phyloP scores from a whole-genome alignment of 495 filamentous ascomycete species.

The Podospora comata region DNA sequence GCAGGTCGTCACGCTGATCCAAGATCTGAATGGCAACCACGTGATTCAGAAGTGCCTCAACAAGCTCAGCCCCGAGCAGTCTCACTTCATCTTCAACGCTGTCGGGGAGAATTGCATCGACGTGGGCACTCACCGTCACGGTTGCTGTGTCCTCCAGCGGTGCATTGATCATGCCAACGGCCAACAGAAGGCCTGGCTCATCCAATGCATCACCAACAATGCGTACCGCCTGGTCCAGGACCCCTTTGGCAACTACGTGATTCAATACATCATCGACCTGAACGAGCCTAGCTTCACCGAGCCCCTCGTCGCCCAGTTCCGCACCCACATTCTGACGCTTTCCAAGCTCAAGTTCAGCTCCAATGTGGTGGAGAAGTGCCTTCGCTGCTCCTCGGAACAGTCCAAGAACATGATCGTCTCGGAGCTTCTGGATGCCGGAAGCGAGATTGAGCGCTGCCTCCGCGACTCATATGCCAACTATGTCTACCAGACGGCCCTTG shows the following conservation, averaged over 20 bases:
- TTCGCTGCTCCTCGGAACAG: conserved; percentile 68
- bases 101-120: conserved; percentile 81
- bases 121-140: conserved; percentile 95
- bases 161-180: conserved; percentile 97
- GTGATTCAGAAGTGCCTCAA: conserved; percentile 99
- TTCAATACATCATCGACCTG: conserved; percentile 96
- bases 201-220: conserved; percentile 78
- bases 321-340: conserved; percentile 65
- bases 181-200: conserved; percentile 79
- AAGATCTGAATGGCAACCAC: conserved; percentile 97
- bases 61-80: conserved; percentile 74
- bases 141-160: conserved; percentile 95
- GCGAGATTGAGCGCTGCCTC: conserved; percentile 78
- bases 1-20: conserved; percentile 86
- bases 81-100: conserved; percentile 94
- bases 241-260: conserved; percentile 96
- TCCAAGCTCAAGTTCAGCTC: conserved; percentile 99
- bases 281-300: conserved; percentile 78
- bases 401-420: conserved; percentile 78
- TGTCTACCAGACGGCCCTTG: conserved; percentile 93
- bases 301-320: conserved; percentile 75
- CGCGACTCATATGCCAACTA: conserved; percentile 95
- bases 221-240: conserved; percentile 85
- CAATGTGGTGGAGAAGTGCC: conserved; percentile 96
- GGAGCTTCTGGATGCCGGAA: conserved; percentile 66